Evolutionary conservation across 139 green algal species (phyloP), one percentile per base, ranked within the genome.

Genomic region (Bryopsis sp.): DNA sequence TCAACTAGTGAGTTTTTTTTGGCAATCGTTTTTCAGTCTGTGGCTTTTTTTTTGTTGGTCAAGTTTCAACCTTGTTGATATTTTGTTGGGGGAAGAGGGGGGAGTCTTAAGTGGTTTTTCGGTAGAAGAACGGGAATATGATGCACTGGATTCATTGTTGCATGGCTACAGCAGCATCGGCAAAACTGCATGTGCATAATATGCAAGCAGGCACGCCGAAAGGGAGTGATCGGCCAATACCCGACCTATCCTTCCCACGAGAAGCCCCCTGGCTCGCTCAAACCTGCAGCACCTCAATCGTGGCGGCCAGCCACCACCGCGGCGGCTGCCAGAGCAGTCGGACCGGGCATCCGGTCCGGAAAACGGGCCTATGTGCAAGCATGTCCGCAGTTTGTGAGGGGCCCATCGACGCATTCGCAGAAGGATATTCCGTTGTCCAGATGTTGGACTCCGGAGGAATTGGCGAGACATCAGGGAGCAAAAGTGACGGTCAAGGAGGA

Each of bases 331-430:
- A 58, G 35, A 29, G 61, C 33, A 34, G 47, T 54, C 24, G 46
- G 62, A 58, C 62, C 62, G 37, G 38, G 62, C 35, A 50, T 65
- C 31, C 22, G 58, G 54, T 63, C 68, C 24, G 88, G 88, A 65
- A 95, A 96, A 74, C 80, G 80, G 8, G 86, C 89, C 0, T 96
- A 79, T 59, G 59, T 96, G 58, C 64, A 64, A 6, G 84, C 86
- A 1, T 39, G 81, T 33, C 76, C 85, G 4, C 82, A 91, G 47
- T n/a, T 89, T 54, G 69, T 84, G 0, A 60, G 72, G 43, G 76
- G 78, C 28, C 31, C 68, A 26, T 57, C 48, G 35, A 43, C 58
- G 57, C 79, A 84, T 58, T 2, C 46, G 0, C 73, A 24, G 24
- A 67, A 71, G 33, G 39, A 66, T 6, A 77, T 75, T 39, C 75